Percentiles rank a stretch among this genome's conserved stretches.
These are phyloP conservation scores for Tylopilus sp. DNA, from an alignment of 1,284 basidiomycete genomes.

Conservation along the genomic window DNA sequence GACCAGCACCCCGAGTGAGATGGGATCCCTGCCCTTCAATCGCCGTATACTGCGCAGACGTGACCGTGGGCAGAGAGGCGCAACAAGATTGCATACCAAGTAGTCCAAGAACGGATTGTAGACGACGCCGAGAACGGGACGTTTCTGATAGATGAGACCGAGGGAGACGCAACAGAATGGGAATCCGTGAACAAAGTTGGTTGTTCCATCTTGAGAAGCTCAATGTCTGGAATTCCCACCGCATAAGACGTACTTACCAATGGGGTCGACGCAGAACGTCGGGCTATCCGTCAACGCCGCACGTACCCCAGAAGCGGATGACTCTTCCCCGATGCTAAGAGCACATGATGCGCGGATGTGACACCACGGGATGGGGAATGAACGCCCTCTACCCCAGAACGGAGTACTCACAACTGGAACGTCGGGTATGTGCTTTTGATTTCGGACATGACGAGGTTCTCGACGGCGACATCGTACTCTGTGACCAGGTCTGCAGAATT, in stretches of 20 bases:
- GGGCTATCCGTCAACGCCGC: conserved; percentile 78
- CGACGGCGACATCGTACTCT: conserved; percentile 89
- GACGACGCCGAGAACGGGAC: conserved; percentile 83
- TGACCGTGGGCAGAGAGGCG: conserved; percentile 1
- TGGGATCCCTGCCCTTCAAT: conserved; percentile 76
- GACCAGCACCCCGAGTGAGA: conserved; percentile 49
- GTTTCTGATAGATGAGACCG: conserved; percentile 76
- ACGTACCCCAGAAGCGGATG: conserved; percentile 69
- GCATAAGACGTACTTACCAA: conserved; percentile 39
- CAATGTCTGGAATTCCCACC: not conserved
- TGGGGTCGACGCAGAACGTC: conserved; percentile 89
- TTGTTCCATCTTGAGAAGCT: conserved; percentile 67
- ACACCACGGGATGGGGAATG: not conserved
- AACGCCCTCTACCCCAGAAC: conserved; percentile 1
- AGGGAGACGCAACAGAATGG: conserved; percentile 89
- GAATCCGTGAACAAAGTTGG: conserved; percentile 93
- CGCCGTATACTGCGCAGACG: conserved; percentile 62
- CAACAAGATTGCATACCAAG: conserved; percentile 42
- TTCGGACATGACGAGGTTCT: conserved; percentile 74
- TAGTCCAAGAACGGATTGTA: conserved; percentile 89
- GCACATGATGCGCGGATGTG: not conserved
- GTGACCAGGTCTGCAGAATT: conserved; percentile 92
- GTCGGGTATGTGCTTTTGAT: conserved; percentile 66
- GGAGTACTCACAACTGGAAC: conserved; percentile 70
- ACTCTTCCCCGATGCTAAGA: conserved; percentile 86